Evolutionary conservation across 257 asterid genomes (phyloP).

Genomic region (Parsonsia alboflavescens): DNA sequence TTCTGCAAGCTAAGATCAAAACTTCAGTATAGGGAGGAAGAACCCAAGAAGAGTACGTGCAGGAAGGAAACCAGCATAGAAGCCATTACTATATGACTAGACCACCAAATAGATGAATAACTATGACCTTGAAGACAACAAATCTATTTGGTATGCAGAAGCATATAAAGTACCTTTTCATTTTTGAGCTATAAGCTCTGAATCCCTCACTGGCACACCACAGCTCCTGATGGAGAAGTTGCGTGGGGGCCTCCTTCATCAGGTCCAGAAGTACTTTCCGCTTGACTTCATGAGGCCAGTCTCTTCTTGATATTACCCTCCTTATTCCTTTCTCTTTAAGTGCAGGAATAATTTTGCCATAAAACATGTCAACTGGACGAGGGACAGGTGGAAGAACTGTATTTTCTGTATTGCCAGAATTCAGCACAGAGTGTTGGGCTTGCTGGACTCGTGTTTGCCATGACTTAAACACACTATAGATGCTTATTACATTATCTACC

Average conservation of each 20-base stretch:
- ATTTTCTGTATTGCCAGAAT: conserved; percentile 48
- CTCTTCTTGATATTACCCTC: conserved; percentile 95
- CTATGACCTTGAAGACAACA: background rate
- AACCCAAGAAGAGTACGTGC: no score
- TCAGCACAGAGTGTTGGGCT: conserved; percentile 59
- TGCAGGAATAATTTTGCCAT: conserved; percentile 96
- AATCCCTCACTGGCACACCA: conserved; percentile 99
- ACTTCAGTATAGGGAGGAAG: background rate
- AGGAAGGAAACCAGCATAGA: background rate
- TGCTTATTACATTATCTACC: conserved; percentile 90
- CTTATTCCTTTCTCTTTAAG: conserved; percentile 97
- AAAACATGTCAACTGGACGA: conserved; percentile 97
- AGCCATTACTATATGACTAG: no score
- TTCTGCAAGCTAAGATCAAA: background rate
- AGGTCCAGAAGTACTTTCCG: conserved; percentile 86
- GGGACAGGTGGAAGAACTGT: conserved; percentile 77
- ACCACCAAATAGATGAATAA: background rate
- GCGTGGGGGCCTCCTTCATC: conserved; percentile 90
- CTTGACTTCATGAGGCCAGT: conserved; percentile 99
- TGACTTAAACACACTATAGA: conserved; percentile 87
- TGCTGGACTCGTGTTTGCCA: conserved; percentile 89
- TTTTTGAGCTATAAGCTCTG: conserved; percentile 80
- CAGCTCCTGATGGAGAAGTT: conserved; percentile 93
- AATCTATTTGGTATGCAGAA: background rate
- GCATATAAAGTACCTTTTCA: conserved; percentile 55